phyloP scores from a whole-genome alignment of 2,329 filamentous ascomycete species.

The Ascochyta fabae region DNA sequence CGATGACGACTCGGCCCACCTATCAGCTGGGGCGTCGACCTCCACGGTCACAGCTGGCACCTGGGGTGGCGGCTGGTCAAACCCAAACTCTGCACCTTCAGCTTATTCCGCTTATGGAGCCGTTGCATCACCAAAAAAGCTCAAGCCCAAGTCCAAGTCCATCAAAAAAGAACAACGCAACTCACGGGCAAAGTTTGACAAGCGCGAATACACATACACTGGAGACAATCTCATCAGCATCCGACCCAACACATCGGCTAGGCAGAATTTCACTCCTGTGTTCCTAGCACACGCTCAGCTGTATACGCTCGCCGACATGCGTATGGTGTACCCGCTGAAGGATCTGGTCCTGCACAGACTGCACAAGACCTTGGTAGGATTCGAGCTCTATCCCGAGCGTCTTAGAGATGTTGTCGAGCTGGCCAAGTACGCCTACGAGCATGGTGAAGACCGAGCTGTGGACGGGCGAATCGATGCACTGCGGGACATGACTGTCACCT shows the following conservation, averaged over 20 bases:
- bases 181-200: constrained; percentile 1
- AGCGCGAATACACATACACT: neutral
- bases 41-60: neutral
- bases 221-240: neutral
- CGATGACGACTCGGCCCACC: neutral
- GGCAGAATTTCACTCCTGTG: constrained; percentile 29
- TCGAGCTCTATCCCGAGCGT: constrained; percentile 29
- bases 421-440: constrained; percentile 31
- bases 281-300: constrained; percentile 41
- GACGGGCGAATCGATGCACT: constrained; percentile 28
- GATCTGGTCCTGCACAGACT: constrained; percentile 35
- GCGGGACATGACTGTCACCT: constrained; percentile 31
- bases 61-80: neutral
- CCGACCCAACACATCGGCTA: neutral
- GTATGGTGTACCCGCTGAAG: constrained; percentile 31
- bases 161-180: neutral
- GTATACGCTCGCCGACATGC: constrained; percentile 36
- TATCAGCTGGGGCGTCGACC: too few relatives aligned
- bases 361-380: constrained; percentile 33
- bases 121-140: neutral
- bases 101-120: neutral
- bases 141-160: too few relatives aligned
- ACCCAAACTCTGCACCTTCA: constrained; percentile 6
- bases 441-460: constrained; percentile 18
- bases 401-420: constrained; percentile 33